Conservation (phyloP, 306 rosid species). For the Vigna nakashimae region DNA sequence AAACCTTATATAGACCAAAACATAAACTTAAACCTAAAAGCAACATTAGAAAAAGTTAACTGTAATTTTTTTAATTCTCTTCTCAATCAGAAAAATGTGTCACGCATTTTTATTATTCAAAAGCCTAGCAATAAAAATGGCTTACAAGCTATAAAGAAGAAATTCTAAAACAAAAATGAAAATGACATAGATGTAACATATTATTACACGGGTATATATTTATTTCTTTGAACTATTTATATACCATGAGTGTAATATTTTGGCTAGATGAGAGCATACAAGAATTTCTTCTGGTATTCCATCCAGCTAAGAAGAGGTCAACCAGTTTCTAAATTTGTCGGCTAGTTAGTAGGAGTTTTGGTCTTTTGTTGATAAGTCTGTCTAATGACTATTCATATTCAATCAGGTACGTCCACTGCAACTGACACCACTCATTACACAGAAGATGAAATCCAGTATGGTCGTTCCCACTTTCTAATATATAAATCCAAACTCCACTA, state of each 20-base stretch:
- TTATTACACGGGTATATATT: not conserved
- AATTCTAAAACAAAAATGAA: not conserved
- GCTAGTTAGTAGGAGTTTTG: not conserved
- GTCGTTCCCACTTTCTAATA: not conserved
- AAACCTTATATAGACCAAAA: too few relatives aligned
- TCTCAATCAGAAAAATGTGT: not conserved
- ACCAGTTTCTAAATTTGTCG: slow-evolving; percentile 3
- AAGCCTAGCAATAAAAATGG: not conserved
- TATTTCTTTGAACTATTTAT: not conserved
- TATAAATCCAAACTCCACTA: not conserved
- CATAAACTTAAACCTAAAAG: too few relatives aligned
- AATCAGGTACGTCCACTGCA: slow-evolving; percentile 12
- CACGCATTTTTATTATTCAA: not conserved
- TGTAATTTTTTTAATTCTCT: too few relatives aligned
- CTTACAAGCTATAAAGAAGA: not conserved
- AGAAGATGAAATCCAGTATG: not conserved
- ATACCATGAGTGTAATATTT: not conserved
- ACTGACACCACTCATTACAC: slow-evolving; percentile 10
- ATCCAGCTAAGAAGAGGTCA: not conserved
- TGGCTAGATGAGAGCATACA: not conserved
- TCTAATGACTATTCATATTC: not conserved
- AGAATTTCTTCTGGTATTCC: not conserved
- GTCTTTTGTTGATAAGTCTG: not conserved
- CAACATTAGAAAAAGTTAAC: too few relatives aligned
- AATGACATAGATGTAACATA: not conserved